A percentile compares a stretch with the other conserved stretches of the same genome.
Evolutionary conservation across 75 land plant genomes (phyloP).

Genomic region (Gnetum montanum): DNA sequence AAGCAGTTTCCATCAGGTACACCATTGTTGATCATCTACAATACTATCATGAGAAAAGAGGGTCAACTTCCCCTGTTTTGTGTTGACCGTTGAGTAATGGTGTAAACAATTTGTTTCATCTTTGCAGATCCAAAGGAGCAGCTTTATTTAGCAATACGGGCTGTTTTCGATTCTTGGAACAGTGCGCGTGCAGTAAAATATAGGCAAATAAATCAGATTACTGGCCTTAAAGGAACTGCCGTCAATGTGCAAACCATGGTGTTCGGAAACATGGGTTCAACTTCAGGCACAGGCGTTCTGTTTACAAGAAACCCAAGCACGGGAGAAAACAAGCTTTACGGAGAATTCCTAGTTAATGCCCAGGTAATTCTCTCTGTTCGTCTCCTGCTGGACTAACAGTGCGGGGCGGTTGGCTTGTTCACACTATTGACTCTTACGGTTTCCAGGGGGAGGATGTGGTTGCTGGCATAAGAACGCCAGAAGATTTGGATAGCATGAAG

Average conservation of each 20-base stretch:
- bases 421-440: too few relatives aligned
- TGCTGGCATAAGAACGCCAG: slow-evolving; percentile 96
- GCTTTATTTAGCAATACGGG: slow-evolving; percentile 61
- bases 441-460: slow-evolving; percentile 98
- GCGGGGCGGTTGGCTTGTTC: too few relatives aligned
- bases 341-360: slow-evolving; percentile 94
- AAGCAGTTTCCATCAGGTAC: slow-evolving; percentile 88
- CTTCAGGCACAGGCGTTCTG: slow-evolving; percentile 94
- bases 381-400: background rate
- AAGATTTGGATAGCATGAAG: slow-evolving; percentile 81
- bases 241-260: slow-evolving; percentile 97
- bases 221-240: slow-evolving; percentile 87
- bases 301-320: slow-evolving; percentile 98
- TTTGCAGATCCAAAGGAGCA: slow-evolving; percentile 88
- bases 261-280: slow-evolving; percentile 94
- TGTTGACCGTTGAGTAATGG: too few relatives aligned
- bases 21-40: background rate
- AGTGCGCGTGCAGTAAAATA: slow-evolving; percentile 90
- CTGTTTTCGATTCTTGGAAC: slow-evolving; percentile 97
- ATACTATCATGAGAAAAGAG: background rate
- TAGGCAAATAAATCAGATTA: slow-evolving; percentile 89
- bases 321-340: slow-evolving; percentile 94
- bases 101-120: too few relatives aligned
- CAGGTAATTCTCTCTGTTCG: slow-evolving; percentile 43
- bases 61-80: too few relatives aligned